phyloP scores from a whole-genome alignment of 2,329 filamentous ascomycete genomes.

The Rasamsonia emersonii region DNA sequence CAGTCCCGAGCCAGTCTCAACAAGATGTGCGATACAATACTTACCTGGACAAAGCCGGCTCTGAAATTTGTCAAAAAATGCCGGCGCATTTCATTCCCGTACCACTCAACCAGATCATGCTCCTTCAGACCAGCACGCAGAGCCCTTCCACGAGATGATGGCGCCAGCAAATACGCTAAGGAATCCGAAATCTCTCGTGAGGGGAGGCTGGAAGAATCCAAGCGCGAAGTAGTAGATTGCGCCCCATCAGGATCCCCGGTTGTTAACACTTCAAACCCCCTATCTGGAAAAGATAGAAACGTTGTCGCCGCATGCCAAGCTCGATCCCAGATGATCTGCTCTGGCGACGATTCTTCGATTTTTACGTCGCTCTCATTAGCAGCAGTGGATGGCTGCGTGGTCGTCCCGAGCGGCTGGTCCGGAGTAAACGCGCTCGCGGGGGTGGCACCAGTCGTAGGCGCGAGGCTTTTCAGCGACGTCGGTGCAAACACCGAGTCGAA shows the following conservation, averaged over 20 bases:
- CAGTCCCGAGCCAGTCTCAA: background rate
- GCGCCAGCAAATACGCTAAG: constrained; percentile 23
- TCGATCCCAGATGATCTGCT: constrained; percentile 28
- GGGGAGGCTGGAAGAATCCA: constrained; percentile 18
- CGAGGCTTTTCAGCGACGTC: constrained; percentile 24
- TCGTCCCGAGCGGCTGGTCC: constrained; percentile 11
- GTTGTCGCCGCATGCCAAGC: constrained; percentile 34
- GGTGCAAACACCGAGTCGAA: constrained; percentile 37
- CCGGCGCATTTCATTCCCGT: constrained; percentile 33
- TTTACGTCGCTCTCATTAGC: constrained; percentile 4
- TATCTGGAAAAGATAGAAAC: constrained; percentile 31
- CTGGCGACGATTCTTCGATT: constrained; percentile 13
- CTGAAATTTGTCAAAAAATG: constrained; percentile 35
- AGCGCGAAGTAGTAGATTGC: no score
- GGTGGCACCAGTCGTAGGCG: constrained; percentile 18
- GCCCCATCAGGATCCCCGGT: no score
- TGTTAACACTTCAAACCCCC: constrained; percentile 22
- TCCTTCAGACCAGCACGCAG: constrained; percentile 12
- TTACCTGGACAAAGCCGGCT: constrained; percentile 24
- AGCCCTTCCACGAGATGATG: constrained; percentile 11
- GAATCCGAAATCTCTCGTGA: constrained; percentile 23
- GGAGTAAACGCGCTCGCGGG: constrained; percentile 15
- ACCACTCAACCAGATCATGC: constrained; percentile 33
- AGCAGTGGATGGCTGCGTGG: constrained; percentile 2
- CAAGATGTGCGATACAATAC: constrained; percentile 5